phyloP scores from a whole-genome alignment of 768 basidiomycete species.

The Tulasnella sp. region DNA sequence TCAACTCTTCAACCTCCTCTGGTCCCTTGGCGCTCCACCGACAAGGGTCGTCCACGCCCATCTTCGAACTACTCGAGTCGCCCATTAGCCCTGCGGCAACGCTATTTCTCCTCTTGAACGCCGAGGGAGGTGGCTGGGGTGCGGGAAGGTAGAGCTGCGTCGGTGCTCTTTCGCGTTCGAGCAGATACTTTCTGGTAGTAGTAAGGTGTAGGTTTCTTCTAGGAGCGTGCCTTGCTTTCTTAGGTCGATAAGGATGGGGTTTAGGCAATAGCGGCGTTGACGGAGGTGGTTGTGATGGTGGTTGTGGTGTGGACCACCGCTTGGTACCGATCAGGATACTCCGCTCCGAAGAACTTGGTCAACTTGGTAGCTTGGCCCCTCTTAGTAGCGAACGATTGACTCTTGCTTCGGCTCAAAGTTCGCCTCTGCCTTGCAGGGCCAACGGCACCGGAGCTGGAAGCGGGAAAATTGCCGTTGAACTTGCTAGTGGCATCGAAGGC shows the following conservation, averaged over 20 bases:
- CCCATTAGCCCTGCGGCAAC: not conserved
- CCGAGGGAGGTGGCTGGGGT: not conserved
- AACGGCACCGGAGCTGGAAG: not conserved
- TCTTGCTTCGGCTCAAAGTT: conserved; percentile 15
- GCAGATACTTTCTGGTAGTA: conserved; percentile 5
- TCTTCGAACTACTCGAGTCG: not conserved
- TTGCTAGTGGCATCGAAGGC: not conserved
- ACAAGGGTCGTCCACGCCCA: conserved; percentile 15
- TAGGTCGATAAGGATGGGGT: not conserved
- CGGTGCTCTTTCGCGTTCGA: not conserved
- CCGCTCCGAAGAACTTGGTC: conserved; percentile 27
- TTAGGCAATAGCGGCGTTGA: not conserved
- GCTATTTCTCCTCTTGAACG: not conserved
- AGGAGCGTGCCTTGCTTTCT: not conserved
- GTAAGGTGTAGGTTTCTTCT: not conserved
- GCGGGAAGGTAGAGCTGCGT: not conserved
- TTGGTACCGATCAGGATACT: conserved; percentile 29
- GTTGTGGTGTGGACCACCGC: conserved; percentile 20
- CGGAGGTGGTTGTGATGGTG: not conserved
- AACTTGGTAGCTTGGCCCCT: conserved; percentile 28
- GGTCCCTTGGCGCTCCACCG: conserved; percentile 26
- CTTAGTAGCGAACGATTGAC: conserved; percentile 12
- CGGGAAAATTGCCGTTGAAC: not conserved
- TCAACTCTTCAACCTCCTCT: conserved; percentile 11
- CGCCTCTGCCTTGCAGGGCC: not conserved